Conservation (phyloP, 2,329 filamentous ascomycete genomes). For the Rutstroemia sydowiana region DNA sequence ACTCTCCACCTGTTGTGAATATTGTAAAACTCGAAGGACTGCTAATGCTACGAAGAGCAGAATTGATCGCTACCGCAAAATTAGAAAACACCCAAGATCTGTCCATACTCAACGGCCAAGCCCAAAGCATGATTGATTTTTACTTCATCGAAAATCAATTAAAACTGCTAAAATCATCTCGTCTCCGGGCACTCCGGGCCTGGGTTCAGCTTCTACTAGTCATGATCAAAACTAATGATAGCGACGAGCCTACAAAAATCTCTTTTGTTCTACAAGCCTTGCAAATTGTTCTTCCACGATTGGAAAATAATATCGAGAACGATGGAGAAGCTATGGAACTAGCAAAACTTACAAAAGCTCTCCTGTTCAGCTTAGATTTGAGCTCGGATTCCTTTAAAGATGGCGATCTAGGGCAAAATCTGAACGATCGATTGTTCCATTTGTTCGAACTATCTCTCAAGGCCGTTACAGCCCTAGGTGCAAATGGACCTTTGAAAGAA, state of each 20-base stretch:
- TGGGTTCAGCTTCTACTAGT: slow-evolving; percentile 84
- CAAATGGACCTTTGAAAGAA: slow-evolving; percentile 65
- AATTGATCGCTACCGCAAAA: slow-evolving; percentile 44
- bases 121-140: slow-evolving; percentile 51
- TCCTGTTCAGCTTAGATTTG: slow-evolving; percentile 66
- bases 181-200: slow-evolving; percentile 64
- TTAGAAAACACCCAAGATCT: slow-evolving; percentile 44
- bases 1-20: slow-evolving; percentile 56
- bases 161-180: slow-evolving; percentile 42
- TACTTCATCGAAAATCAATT: slow-evolving; percentile 57
- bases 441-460: slow-evolving; percentile 82
- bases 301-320: slow-evolving; percentile 68
- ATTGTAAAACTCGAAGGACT: slow-evolving; percentile 66
- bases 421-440: slow-evolving; percentile 84
- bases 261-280: slow-evolving; percentile 80
- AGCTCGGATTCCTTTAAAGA: slow-evolving; percentile 34
- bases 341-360: slow-evolving; percentile 64
- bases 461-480: slow-evolving; percentile 67
- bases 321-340: slow-evolving; percentile 66
- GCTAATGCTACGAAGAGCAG: slow-evolving; percentile 60
- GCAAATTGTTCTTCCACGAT: slow-evolving; percentile 78
- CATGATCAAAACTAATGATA: slow-evolving; percentile 74
- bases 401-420: slow-evolving; percentile 56
- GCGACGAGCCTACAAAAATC: slow-evolving; percentile 63
- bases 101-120: slow-evolving; percentile 48